phyloP scores from a whole-genome alignment of 75 land plant genomes.

The Ceratopteris richardii region DNA sequence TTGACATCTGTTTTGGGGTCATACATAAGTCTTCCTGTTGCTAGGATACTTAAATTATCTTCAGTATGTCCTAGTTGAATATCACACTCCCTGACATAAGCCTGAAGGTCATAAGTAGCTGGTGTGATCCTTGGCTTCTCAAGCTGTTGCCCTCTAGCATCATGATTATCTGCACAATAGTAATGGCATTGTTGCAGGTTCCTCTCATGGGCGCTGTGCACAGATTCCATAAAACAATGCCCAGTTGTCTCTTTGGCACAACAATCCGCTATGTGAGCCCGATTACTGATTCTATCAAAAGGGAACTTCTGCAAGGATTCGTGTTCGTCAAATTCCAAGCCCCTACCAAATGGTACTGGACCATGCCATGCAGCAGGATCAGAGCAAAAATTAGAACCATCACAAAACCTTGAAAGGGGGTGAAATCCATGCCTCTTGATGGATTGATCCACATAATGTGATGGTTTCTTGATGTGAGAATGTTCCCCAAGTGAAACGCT shows the following conservation, averaged over 20 bases:
- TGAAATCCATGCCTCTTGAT: not conserved
- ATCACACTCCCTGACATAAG: too few species aligned
- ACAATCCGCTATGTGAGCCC: not conserved
- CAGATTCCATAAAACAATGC: not conserved
- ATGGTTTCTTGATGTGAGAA: not conserved
- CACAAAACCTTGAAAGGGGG: not conserved
- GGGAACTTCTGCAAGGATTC: not conserved
- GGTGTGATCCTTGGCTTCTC: too few species aligned
- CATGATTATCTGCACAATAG: too few species aligned
- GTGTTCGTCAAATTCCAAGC: not conserved
- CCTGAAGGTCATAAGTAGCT: too few species aligned
- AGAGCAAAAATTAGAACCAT: not conserved
- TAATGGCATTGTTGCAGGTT: not conserved
- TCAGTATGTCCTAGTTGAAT: too few species aligned
- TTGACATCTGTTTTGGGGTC: too few species aligned
- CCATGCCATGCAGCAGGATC: not conserved
- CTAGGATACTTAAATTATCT: too few species aligned
- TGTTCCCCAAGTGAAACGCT: not conserved
- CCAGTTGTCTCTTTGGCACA: not conserved
- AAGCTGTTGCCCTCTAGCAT: too few species aligned
- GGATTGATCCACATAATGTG: not conserved
- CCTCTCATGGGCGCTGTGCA: not conserved
- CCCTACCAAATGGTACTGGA: not conserved
- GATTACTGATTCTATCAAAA: not conserved
- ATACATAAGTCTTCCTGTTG: too few species aligned